Evolutionary conservation across 225 moss, liverwort and hornwort genomes (phyloP).

Genomic region (Sphagnum contortum): DNA sequence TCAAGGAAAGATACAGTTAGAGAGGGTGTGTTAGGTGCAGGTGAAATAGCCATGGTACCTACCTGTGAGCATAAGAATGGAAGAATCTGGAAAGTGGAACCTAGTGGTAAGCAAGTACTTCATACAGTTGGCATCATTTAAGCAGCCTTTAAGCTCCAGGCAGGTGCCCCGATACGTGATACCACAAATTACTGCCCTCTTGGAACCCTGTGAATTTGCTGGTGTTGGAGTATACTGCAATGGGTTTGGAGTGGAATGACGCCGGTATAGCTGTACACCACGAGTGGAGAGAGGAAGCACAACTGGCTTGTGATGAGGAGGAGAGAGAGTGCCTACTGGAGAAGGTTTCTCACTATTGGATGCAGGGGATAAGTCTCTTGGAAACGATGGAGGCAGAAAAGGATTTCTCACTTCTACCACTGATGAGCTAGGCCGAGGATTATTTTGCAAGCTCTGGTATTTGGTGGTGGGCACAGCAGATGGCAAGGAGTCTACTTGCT

Average conservation of each 20-base stretch:
- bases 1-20: too few species aligned
- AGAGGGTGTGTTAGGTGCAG: too few species aligned
- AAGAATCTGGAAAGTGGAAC: constrained; percentile 71
- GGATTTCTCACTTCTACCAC: constrained; percentile 7
- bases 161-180: constrained; percentile 65
- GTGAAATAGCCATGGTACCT: neutral
- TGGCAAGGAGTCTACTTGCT: constrained; percentile 44
- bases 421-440: constrained; percentile 18
- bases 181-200: constrained; percentile 80
- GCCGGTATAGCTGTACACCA: constrained; percentile 52
- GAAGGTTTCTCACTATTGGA: neutral
- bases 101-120: constrained; percentile 69
- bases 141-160: constrained; percentile 87
- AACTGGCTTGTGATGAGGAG: constrained; percentile 11
- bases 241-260: constrained; percentile 20
- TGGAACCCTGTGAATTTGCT: constrained; percentile 73
- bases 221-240: constrained; percentile 59
- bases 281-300: constrained; percentile 27
- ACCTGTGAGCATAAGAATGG: constrained; percentile 89
- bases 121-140: constrained; percentile 98
- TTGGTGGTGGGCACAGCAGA: constrained; percentile 23
- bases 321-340: constrained; percentile 7
- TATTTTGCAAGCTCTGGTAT: constrained; percentile 16
- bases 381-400: constrained; percentile 5
- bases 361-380: constrained; percentile 6